Base-by-base conservation (phyloP, 2,329 filamentous ascomycete species). In the Dactylellina haptotyla region DNA sequence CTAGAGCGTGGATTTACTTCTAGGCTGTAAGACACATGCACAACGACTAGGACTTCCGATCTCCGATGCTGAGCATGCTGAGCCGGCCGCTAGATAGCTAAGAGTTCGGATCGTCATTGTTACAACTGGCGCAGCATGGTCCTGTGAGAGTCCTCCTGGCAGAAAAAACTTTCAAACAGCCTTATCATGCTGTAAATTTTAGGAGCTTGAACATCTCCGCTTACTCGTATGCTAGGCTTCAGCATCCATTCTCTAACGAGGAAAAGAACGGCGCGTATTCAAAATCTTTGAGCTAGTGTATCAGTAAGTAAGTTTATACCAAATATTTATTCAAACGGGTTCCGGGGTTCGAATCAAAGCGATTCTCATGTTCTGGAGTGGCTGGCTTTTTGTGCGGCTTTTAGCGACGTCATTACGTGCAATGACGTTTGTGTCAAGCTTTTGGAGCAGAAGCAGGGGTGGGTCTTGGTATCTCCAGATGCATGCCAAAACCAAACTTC, bases 21-120 rank as follows among this genome's bases (percentile, higher is more conserved):
- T 71, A 71, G 66, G 66, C 66, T 71, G 66, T 63, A 41, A 71
- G 66, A 71, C 50, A 71, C 14, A 32, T 53, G 23, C 41, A 32
- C 32, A 57, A 43, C 34, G 37, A 23, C 37, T 23, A 43, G 9
- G 5, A 8, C 16, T 25, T 8, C 45, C 34, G 16, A 14, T 26
- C 46, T 18, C 14, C 26, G 30, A 25, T 23, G 20, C 5, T 14
- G 20, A 62, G 14, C 9, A 16, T 28, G 34, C 53, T 41, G 34
- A 23, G 34, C 32, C 23, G 20, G 51, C 30, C 32, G 32, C 32
- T 39, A 41, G 20, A 57, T 20, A 25, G 8, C 26, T 20, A 28
- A 3, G 8, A n/a, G 53, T 4, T 57, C 18, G 9, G 53, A 57
- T 57, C 53, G 32, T 2, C 53, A 6, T n/a, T n/a, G 20, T 34